Evolutionary conservation across 192 early-diverging fungal genomes (phyloP).

Genomic region (Coemansia sp.): DNA sequence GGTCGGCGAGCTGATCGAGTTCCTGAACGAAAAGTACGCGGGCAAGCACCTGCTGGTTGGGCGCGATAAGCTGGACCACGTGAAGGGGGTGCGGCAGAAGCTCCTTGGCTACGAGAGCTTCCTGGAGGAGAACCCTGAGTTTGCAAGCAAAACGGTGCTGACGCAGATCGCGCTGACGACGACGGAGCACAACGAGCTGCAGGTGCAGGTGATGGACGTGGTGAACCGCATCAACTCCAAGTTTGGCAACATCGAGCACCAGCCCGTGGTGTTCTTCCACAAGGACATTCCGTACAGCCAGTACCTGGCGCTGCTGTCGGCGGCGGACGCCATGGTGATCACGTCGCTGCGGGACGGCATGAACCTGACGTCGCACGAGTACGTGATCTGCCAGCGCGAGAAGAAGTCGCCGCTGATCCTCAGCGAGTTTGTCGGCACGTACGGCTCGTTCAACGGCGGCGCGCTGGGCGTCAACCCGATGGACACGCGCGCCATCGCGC

Average conservation of each 20-base stretch:
- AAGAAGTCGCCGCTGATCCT: conserved; percentile 81
- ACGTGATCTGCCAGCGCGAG: conserved; percentile 86
- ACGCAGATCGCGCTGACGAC: conserved; percentile 95
- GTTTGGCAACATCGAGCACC: conserved; percentile 87
- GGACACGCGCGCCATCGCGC: conserved; percentile 87
- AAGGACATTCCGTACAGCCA: conserved; percentile 90
- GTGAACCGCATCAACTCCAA: conserved; percentile 90
- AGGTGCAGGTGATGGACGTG: conserved; percentile 84
- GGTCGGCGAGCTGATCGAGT: conserved; percentile 74
- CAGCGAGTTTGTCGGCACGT: conserved; percentile 97
- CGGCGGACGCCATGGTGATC: conserved; percentile 87
- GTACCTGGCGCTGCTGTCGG: conserved; percentile 83
- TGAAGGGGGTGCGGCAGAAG: conserved; percentile 96
- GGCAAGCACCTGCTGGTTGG: conserved; percentile 93
- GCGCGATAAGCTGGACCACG: conserved; percentile 93
- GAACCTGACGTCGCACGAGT: conserved; percentile 96
- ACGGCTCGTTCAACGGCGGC: conserved; percentile 80
- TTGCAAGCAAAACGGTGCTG: conserved; percentile 86
- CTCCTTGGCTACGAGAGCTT: conserved; percentile 91
- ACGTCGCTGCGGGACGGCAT: conserved; percentile 94
- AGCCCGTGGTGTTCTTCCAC: conserved; percentile 87
- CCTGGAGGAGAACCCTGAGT: conserved; percentile 82
- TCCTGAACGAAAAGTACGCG: conserved; percentile 83
- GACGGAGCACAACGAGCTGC: conserved; percentile 84
- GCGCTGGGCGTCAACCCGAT: conserved; percentile 94